These are phyloP conservation scores for Pyricularia sp. DNA, from an alignment of 2,329 filamentous ascomycete genomes.

Conservation along the genomic window DNA sequence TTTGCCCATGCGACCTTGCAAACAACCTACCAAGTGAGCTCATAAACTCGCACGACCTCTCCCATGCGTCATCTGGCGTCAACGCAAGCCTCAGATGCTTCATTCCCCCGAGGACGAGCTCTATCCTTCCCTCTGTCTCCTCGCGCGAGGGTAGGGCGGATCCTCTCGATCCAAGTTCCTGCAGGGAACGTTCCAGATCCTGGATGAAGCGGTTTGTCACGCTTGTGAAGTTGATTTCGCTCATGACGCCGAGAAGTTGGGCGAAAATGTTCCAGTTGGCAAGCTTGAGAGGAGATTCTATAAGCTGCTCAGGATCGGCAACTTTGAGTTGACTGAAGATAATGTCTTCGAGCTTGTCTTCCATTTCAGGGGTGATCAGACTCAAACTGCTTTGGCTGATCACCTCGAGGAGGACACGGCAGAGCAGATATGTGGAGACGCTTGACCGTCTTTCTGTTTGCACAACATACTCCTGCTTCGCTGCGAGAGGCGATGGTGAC, in stretches of 20 bases:
- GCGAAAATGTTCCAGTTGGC: conserved; percentile 96
- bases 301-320: conserved; percentile 72
- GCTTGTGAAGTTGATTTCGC: conserved; percentile 77
- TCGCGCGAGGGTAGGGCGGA: conserved; percentile 44
- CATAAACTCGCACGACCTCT: conserved; percentile 83
- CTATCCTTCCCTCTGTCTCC: conserved; percentile 72
- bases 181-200: conserved; percentile 71
- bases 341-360: conserved; percentile 86
- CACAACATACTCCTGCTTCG: conserved; percentile 61
- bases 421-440: conserved; percentile 92
- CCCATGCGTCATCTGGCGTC: conserved; percentile 66
- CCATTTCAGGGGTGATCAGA: conserved; percentile 82
- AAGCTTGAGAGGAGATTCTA: conserved; percentile 71
- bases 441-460: conserved; percentile 84
- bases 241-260: conserved; percentile 92
- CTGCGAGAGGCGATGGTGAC: conserved; percentile 29
- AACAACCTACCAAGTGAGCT: conserved; percentile 74
- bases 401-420: conserved; percentile 86
- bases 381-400: conserved; percentile 80
- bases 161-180: conserved; percentile 64
- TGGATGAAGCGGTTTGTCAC: conserved; percentile 74
- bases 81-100: conserved; percentile 74
- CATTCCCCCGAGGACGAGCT: conserved; percentile 85
- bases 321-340: conserved; percentile 94
- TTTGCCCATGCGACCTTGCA: conserved; percentile 73